Base-by-base conservation (phyloP, 75 land plant genomes). In the Isoetes taiwanensis region DNA sequence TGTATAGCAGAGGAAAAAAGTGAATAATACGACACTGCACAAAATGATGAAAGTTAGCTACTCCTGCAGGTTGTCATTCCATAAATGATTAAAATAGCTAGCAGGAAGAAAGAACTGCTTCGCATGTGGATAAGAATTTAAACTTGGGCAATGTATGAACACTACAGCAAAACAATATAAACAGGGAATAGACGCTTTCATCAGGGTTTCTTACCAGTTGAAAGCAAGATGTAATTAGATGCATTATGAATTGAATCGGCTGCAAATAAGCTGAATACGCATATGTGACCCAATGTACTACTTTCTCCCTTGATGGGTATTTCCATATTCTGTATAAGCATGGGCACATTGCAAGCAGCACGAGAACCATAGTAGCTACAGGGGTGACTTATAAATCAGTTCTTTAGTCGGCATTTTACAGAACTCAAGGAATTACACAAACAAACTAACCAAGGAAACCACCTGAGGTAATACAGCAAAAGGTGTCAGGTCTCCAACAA, bases 1-100 rank as follows among this genome's bases (percentile, higher is more conserved):
- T 79, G 62, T 75, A 91, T 2, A 91, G 89, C 11, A 91, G 85
- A 0, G 97, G 97, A 43, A 91, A 91, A n/a, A 30, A 91, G 67
- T 3, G 97, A 91, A 50, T 87, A 91, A 60, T 77, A 84, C 11
- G 88, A 80, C 9, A 84, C 95, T 81, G 96, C 77, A 80, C 9
- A 26, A 3, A 38, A 24, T 10, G 14, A 37, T 14, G 39, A 10
- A 14, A 37, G 39, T 10, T 37, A 37, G n/a, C 39, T 37, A 10
- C 14, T 37, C 39, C 39, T 37, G 39, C 12, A 9, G 14, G 14
- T 37, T 14, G 9, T 37, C 39, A 37, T 37, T 37, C 39, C 39
- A 10, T 37, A 37, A 9, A 10, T 10, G 14, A 37, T 14, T 14
- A 37, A 37, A 10, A 10, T 37, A 9, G 9, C 39, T 14, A 37